Percentiles rank a stretch among this genome's conserved stretches.
Conservation (phyloP, 192 early-diverging fungal genomes). For the Irineochytrium annulatum region DNA sequence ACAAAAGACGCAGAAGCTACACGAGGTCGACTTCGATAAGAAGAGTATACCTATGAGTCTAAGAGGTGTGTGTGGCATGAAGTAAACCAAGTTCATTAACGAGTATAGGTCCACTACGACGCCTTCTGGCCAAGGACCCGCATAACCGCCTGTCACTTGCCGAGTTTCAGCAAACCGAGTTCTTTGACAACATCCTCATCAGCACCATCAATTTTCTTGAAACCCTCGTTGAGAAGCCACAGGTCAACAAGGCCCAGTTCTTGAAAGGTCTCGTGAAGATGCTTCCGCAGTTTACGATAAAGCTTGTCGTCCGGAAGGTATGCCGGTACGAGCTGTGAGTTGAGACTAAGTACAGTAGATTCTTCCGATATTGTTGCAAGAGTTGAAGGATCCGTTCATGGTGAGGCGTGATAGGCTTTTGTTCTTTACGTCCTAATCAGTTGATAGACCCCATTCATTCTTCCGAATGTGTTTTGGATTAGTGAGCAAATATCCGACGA, state of each 20-base stretch:
- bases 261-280: conserved; percentile 70
- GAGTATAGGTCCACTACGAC: not conserved
- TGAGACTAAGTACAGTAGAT: conserved; percentile 55
- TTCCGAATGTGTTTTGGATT: conserved; percentile 75
- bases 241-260: conserved; percentile 74
- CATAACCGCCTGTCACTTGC: conserved; percentile 51
- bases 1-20: conserved; percentile 37
- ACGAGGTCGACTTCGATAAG: not conserved
- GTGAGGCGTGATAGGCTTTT: conserved; percentile 9
- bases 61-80: not conserved
- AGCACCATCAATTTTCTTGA: conserved; percentile 78
- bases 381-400: conserved; percentile 65
- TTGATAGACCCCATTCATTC: conserved; percentile 60
- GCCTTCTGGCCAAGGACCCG: conserved; percentile 44
- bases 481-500: conserved; percentile 50
- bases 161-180: conserved; percentile 63
- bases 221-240: conserved; percentile 70
- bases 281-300: conserved; percentile 66
- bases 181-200: conserved; percentile 76
- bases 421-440: not conserved
- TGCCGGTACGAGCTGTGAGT: too few species aligned
- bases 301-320: conserved; percentile 68
- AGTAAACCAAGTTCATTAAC: not conserved
- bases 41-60: conserved; percentile 5
- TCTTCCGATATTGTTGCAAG: conserved; percentile 63